A percentile compares a stretch with the other conserved stretches of the same genome.
Conservation (phyloP, 2,329 filamentous ascomycete species). For the Cladophialophora immunda region DNA sequence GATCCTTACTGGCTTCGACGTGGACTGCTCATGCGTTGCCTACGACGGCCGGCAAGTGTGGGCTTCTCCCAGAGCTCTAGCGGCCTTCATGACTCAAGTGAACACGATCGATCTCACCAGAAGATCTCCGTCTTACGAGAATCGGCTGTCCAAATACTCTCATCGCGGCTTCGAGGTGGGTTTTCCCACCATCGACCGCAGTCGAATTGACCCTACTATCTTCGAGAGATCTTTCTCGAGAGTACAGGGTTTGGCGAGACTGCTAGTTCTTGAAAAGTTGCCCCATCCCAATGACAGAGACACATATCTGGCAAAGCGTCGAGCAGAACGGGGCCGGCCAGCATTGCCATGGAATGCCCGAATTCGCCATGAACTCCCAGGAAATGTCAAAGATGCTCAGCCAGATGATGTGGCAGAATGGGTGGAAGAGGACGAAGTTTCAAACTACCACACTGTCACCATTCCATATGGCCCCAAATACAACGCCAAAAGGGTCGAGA, state of each 20-base stretch:
- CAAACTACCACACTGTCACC: conserved; percentile 77
- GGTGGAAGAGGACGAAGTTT: conserved; percentile 78
- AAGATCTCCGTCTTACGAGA: conserved; percentile 86
- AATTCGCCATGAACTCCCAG: conserved; percentile 56
- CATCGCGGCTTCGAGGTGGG: conserved; percentile 85
- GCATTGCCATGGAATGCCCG: conserved; percentile 52
- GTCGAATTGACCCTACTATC: conserved; percentile 83
- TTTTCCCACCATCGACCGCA: conserved; percentile 77
- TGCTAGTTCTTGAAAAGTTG: conserved; percentile 81
- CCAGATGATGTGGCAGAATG: conserved; percentile 87
- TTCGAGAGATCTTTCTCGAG: conserved; percentile 82
- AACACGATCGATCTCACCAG: conserved; percentile 82
- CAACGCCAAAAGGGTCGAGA: conserved; percentile 71
- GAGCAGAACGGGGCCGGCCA: conserved; percentile 76
- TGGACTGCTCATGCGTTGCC: conserved; percentile 82
- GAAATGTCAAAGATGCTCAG: conserved; percentile 79
- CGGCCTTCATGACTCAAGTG: conserved; percentile 81
- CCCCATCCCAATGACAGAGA: conserved; percentile 75
- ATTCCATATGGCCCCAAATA: conserved; percentile 51
- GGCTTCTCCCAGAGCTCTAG: conserved; percentile 77
- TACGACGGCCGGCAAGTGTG: conserved; percentile 85
- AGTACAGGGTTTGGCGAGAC: conserved; percentile 78
- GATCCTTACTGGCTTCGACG: conserved; percentile 87
- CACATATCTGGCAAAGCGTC: conserved; percentile 73
- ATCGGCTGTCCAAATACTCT: conserved; percentile 84